Evolutionary conservation across 2,329 filamentous ascomycete genomes (phyloP), one percentile per base, ranked within the genome.

Genomic region (Hirsutella thompsonii): DNA sequence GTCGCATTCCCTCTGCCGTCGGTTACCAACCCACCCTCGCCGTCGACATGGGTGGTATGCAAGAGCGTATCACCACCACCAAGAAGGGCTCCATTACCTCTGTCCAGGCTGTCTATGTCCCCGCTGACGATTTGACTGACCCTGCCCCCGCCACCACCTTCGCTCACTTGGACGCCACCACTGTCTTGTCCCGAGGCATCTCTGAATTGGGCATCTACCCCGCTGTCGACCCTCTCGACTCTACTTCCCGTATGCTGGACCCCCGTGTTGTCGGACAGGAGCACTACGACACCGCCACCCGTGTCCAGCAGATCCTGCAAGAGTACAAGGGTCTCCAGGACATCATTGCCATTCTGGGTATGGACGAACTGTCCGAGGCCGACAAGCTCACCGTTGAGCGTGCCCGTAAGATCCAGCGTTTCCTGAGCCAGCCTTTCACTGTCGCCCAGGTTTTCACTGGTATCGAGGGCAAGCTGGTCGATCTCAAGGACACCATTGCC

Each of bases 311-410:
- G 75, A 96, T 95, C 72, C 83, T 98, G 66, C 92, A 98, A 75
- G 92, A 96, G 79, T 98, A 98, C 85, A 96, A 96, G 85, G 96
- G 90, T 52, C 87, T 98, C 55, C 92, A 98, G 76, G 92, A 98
- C 76, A 98, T 98, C 81, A 95, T 95, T 77, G 92, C 92, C 70
- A 98, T 98, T 88, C 73, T 96, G 66, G 90, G 90, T 83, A 96
- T 98, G 92, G 92, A 98, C 70, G 92, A 98, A 69, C 74, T 98
- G 72, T 96, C 92, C 52, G 92, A 96, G 78, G 84, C 85, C 59
- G 92, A 98, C 71, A 95, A 98, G 83, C 81, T 98, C 61, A 96
- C 92, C 58, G 92, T 98, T 78, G 92, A 98, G 83, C 92, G 92
- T 81, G 92, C 92, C 69, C 90, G 92, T 77, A 96, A 96, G 81